phyloP scores from a whole-genome alignment of 2,329 filamentous ascomycete species.

The Botrytis hyacinthi region DNA sequence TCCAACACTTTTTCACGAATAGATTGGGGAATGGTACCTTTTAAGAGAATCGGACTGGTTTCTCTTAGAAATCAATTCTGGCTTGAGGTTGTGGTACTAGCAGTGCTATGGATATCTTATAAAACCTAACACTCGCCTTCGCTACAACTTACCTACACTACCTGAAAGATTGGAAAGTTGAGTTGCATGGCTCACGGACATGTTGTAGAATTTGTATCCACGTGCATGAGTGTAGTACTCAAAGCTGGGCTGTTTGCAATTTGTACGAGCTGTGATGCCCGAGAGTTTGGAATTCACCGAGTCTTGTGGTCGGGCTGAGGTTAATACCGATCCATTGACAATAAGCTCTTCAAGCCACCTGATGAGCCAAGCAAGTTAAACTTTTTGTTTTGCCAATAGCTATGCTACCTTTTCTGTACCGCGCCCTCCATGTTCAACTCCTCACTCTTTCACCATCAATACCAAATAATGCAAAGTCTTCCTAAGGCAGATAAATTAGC shows the following conservation, averaged over 20 bases:
- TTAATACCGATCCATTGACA: conserved; percentile 10
- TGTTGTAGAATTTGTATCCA: conserved; percentile 12
- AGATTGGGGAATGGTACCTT: background rate
- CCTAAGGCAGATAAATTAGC: background rate
- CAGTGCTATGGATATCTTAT: background rate
- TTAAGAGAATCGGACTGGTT: background rate
- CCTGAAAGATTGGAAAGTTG: background rate
- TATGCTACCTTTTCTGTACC: background rate
- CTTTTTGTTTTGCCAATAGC: background rate
- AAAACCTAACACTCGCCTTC: background rate
- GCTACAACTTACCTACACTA: conserved; percentile 1
- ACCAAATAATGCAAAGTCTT: background rate
- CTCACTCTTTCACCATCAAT: background rate
- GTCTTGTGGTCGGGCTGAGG: conserved; percentile 14
- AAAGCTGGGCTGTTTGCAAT: background rate
- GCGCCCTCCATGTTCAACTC: background rate
- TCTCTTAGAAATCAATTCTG: background rate
- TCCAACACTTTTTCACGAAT: background rate
- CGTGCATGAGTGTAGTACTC: conserved; percentile 9
- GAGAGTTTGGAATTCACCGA: conserved; percentile 13
- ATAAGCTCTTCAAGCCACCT: background rate
- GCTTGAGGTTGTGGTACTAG: background rate
- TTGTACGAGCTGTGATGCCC: conserved; percentile 16
- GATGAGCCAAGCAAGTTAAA: conserved; percentile 1
- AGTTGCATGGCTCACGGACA: conserved; percentile 11